Evolutionary conservation across 2,329 filamentous ascomycete genomes (phyloP), one percentile per base, ranked within the genome.

Genomic region (Orbilia quercus): DNA sequence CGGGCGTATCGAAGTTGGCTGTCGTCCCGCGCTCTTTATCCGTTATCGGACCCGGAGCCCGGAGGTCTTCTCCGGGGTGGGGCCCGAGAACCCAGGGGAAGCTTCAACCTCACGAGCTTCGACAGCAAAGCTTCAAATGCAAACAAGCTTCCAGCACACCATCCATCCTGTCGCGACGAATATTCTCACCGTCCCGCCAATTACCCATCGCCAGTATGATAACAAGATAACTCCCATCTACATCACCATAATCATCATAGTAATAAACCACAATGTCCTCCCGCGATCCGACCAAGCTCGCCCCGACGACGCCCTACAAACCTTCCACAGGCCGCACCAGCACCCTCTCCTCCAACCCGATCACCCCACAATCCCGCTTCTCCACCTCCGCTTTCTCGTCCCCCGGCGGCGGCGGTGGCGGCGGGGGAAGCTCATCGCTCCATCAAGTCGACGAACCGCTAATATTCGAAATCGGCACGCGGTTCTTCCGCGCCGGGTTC

Each of bases 381-480:
- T 69, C 63, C 3, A 42, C 70, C 76, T 84, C 84, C 18, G 83
- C 84, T 57, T 86, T 84, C 75, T 85, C 85, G 28, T 88, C 87
- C 3, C 85, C 87, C 1, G 83, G 84, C 48, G 82, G 6, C n/a
- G n/a, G n/a, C n/a, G n/a, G n/a, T n/a, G n/a, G n/a, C n/a, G n/a
- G n/a, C n/a, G n/a, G n/a, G n/a, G n/a, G n/a, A n/a, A n/a, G n/a
- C 12, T 44, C 42, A 31, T 83, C 82, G 22, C 87, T 85, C 75
- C 86, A 87, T 53, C 84, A 87, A 66, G 92, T 96, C 77, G 95
- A 99, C 78, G 95, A 97, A 76, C 84, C 89, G 5, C 81, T 96
- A 3, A 85, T 99, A 44, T 84, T 97, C 57, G 92, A 98, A 80
- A 80, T 98, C 36, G 93, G 92, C 0, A 86, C 91, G 7, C 87